These are phyloP conservation scores for Eucalyptus erythrocorys DNA, from an alignment of 345 rosid species.

Conservation along the genomic window DNA sequence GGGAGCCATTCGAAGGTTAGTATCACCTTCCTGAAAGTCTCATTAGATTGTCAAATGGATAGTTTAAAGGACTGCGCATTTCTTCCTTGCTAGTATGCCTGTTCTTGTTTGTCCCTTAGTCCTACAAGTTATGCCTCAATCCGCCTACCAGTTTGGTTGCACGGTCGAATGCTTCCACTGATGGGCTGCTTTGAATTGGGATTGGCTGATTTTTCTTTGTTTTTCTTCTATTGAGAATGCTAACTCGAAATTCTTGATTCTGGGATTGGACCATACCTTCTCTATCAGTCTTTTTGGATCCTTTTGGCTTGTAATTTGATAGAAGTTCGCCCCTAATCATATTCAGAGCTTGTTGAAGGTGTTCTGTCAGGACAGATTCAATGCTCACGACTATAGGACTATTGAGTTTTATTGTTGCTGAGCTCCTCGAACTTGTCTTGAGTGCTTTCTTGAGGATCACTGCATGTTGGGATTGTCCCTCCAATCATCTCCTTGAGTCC, in stretches of 20 bases:
- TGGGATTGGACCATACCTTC: not conserved
- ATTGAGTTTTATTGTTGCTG: not conserved
- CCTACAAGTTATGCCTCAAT: not conserved
- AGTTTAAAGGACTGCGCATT: not conserved
- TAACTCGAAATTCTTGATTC: not conserved
- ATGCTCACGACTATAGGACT: not conserved
- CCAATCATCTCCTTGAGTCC: not conserved
- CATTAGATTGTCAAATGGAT: not conserved
- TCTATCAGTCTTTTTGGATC: not conserved
- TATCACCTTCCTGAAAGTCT: not conserved
- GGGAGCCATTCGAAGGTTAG: constrained; percentile 33
- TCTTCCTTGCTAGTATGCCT: not conserved
- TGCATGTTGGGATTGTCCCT: not conserved
- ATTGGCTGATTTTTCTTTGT: not conserved
- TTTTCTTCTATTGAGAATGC: not conserved
- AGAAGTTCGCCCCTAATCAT: not conserved
- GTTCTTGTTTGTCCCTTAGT: not conserved
- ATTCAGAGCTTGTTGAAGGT: not conserved
- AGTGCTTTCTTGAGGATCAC: not conserved
- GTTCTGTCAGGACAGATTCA: not conserved
- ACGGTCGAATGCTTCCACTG: not conserved
- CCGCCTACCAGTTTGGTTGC: not conserved
- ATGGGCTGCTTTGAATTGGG: not conserved
- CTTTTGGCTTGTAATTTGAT: not conserved
- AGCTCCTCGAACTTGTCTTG: not conserved